Percentiles rank a stretch among this genome's conserved stretches.
Conservation (phyloP, 2,329 filamentous ascomycete genomes). For the Capronia americana region DNA sequence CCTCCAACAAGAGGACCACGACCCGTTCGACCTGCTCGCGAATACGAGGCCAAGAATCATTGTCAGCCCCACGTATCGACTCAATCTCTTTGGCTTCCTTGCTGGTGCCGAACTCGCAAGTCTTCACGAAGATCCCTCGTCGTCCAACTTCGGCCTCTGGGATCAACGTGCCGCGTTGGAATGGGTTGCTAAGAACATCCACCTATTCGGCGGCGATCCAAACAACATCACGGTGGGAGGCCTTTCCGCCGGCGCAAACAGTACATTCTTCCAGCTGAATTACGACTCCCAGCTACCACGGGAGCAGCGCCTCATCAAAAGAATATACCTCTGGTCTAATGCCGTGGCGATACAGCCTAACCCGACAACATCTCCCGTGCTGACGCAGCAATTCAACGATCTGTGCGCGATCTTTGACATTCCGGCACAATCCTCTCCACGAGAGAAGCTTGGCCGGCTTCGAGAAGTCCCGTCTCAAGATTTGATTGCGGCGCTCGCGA, state of each 20-base stretch:
- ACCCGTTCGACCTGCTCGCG: constrained; percentile 54
- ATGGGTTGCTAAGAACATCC: constrained; percentile 59
- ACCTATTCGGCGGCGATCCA: constrained; percentile 54
- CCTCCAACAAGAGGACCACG: constrained; percentile 51
- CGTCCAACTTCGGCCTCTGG: constrained; percentile 53
- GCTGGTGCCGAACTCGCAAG: constrained; percentile 48
- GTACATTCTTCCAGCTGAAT: constrained; percentile 51
- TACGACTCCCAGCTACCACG: constrained; percentile 45
- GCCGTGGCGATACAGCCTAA: constrained; percentile 55
- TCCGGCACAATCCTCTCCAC: constrained; percentile 31
- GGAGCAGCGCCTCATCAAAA: constrained; percentile 42
- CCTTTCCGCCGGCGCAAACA: constrained; percentile 54
- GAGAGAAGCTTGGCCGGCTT: constrained; percentile 45
- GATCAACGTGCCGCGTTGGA: constrained; percentile 59
- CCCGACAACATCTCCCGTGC: constrained; percentile 43
- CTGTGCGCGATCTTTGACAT: constrained; percentile 48
- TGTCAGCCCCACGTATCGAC: constrained; percentile 56
- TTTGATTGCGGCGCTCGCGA: constrained; percentile 46
- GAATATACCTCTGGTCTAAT: constrained; percentile 55
- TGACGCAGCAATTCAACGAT: constrained; percentile 53
- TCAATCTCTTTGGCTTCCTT: constrained; percentile 59
- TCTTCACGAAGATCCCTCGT: constrained; percentile 43
- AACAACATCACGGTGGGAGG: constrained; percentile 55
- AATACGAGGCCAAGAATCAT: constrained; percentile 45
- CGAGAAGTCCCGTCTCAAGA: constrained; percentile 44